Conservation (phyloP, 2,329 filamentous ascomycete genomes). For the Microcyclosporella mali region DNA sequence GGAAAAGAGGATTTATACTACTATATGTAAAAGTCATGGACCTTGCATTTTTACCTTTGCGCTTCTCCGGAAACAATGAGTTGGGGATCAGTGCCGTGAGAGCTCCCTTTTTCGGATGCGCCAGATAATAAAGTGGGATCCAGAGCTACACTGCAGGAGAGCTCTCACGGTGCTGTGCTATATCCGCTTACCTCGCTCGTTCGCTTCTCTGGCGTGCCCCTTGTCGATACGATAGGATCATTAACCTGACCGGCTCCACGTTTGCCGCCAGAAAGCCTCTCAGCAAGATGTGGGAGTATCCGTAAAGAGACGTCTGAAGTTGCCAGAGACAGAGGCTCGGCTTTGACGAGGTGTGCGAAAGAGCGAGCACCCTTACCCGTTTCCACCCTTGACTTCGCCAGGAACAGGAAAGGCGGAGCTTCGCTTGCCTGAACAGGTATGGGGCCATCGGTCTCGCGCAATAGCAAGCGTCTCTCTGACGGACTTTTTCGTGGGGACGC, state of each 20-base stretch:
- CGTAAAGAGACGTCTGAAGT: background rate
- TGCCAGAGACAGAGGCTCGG: background rate
- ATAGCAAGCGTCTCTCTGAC: background rate
- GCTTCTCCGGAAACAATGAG: too few species aligned
- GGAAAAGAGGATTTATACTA: background rate
- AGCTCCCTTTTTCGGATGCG: too few species aligned
- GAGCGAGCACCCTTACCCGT: background rate
- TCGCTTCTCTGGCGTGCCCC: too few species aligned
- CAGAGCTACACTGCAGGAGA: too few species aligned
- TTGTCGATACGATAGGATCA: too few species aligned
- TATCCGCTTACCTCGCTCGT: too few species aligned
- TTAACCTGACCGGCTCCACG: slow-evolving; percentile 6
- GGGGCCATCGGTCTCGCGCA: background rate
- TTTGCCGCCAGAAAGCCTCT: background rate
- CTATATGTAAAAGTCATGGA: slow-evolving; percentile 4
- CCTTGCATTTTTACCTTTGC: too few species aligned
- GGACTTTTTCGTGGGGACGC: too few species aligned
- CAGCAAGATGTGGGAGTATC: background rate
- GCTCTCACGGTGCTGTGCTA: too few species aligned
- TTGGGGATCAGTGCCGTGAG: too few species aligned
- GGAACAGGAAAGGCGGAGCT: background rate
- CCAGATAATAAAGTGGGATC: too few species aligned
- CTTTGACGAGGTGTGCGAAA: too few species aligned
- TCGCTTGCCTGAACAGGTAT: background rate
- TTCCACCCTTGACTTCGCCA: slow-evolving; percentile 1